These are phyloP conservation scores for Penicillium sp. DNA, from an alignment of 2,329 filamentous ascomycete species.

Conservation along the genomic window DNA sequence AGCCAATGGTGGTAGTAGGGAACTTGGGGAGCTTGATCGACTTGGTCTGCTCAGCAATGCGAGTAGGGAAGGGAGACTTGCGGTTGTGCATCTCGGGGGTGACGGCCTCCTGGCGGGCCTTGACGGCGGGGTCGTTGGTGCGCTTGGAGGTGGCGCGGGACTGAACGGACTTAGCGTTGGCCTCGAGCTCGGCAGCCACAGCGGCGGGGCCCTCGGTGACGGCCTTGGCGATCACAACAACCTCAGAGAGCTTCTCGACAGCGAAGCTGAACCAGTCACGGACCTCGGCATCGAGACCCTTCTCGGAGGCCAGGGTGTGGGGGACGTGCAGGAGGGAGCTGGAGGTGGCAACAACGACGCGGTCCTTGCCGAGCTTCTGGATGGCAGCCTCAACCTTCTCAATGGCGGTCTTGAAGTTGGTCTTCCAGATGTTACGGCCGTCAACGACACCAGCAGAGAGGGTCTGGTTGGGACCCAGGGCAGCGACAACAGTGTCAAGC, in stretches of 20 bases:
- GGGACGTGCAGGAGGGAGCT: conserved; percentile 97
- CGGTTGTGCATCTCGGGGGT: conserved; percentile 83
- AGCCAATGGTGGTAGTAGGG: conserved; percentile 98
- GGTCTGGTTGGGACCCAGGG: conserved; percentile 82
- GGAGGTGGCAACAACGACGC: conserved; percentile 94
- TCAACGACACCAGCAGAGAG: conserved; percentile 97
- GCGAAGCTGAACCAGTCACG: conserved; percentile 99
- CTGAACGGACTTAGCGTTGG: conserved; percentile 92
- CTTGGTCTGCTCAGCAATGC: conserved; percentile 85
- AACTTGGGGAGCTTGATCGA: conserved; percentile 92
- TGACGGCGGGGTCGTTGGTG: conserved; percentile 96
- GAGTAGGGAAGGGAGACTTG: conserved; percentile 79
- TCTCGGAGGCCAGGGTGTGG: conserved; percentile 96
- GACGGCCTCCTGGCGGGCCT: conserved; percentile 90
- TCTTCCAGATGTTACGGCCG: conserved; percentile 99
- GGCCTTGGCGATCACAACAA: conserved; percentile 92
- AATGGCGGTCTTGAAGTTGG: conserved; percentile 94
- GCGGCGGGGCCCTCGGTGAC: conserved; percentile 87
- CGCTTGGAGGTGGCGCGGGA: conserved; percentile 86
- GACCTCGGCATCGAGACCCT: conserved; percentile 92
- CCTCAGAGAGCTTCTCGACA: conserved; percentile 86
- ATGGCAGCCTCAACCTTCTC: conserved; percentile 84
- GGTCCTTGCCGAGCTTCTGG: conserved; percentile 95
- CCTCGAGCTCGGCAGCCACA: conserved; percentile 85
- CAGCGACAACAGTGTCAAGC: conserved; percentile 76